A percentile compares a stretch with the other conserved stretches of the same genome.
phyloP scores from a whole-genome alignment of 805 yeast genomes.

The Barnettozyma botsteinii region DNA sequence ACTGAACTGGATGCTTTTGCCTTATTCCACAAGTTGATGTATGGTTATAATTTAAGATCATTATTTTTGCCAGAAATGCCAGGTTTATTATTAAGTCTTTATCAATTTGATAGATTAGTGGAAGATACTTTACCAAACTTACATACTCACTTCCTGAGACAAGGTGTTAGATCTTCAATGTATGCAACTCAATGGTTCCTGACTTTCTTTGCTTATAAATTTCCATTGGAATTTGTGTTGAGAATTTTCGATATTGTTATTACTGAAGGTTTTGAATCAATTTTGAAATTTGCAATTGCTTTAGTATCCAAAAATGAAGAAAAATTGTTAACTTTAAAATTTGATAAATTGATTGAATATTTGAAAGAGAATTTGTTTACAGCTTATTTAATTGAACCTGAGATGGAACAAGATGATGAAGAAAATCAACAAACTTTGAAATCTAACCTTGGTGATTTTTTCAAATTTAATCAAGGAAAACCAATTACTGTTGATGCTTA shows the following conservation, averaged over 20 bases:
- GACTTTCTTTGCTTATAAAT: conserved; percentile 90
- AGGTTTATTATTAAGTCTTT: conserved; percentile 76
- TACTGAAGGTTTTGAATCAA: conserved; percentile 86
- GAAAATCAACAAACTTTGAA: conserved; percentile 8
- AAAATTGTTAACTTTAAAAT: conserved; percentile 51
- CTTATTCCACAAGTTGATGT: conserved; percentile 75
- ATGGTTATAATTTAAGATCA: conserved; percentile 71
- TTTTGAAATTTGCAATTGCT: conserved; percentile 78
- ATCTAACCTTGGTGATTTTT: conserved; percentile 12
- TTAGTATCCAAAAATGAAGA: conserved; percentile 66
- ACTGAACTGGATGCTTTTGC: conserved; percentile 82
- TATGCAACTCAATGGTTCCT: conserved; percentile 98
- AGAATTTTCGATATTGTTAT: conserved; percentile 84
- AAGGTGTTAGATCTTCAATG: conserved; percentile 90
- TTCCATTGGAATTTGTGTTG: conserved; percentile 83
- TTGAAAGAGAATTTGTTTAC: conserved; percentile 77
- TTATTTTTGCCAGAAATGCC: conserved; percentile 88
- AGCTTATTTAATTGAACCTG: conserved; percentile 41
- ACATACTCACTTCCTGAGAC: conserved; percentile 69
- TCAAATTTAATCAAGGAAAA: conserved; percentile 10
- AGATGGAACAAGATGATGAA: conserved; percentile 28
- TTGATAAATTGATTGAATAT: conserved; percentile 72
- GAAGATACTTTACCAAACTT: conserved; percentile 73
- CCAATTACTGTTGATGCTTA: conserved; percentile 35
- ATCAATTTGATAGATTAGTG: conserved; percentile 84